phyloP scores from a whole-genome alignment of 2,329 filamentous ascomycete species.

The Alternaria brassicicola region DNA sequence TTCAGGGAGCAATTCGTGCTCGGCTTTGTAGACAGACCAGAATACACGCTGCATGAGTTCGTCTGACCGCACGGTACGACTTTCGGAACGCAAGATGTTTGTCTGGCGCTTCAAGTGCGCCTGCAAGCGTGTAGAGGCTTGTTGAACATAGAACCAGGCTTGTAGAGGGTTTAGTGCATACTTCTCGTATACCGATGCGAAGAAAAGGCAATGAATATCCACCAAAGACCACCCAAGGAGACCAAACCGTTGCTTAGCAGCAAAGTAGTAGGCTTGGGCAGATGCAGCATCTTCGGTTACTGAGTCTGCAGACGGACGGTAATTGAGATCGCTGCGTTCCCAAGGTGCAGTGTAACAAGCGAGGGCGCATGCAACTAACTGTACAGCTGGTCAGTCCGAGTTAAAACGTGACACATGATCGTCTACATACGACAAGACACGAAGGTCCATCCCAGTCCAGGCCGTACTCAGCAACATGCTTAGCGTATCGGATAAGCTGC shows the following conservation, averaged over 20 bases:
- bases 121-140: background rate
- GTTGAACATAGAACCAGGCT: background rate
- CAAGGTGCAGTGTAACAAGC: background rate
- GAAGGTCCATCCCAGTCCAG: too few relatives aligned
- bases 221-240: background rate
- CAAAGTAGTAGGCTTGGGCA: background rate
- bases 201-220: background rate
- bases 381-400: background rate
- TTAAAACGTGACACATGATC: too few relatives aligned
- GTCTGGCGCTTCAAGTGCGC: background rate
- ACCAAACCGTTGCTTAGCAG: background rate
- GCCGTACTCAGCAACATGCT: too few relatives aligned
- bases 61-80: background rate
- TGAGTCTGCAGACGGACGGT: background rate
- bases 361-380: background rate
- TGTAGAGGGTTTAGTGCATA: background rate
- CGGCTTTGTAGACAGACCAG: background rate
- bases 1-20: background rate
- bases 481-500: too few relatives aligned
- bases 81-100: background rate
- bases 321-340: background rate
- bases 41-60: background rate
- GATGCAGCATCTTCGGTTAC: background rate
- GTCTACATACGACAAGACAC: too few relatives aligned
- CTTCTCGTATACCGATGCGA: background rate